Percentiles rank a stretch among this genome's conserved stretches.
phyloP scores from a whole-genome alignment of 371 early-diverging fungal genomes.

The Haplosporangium sp. region DNA sequence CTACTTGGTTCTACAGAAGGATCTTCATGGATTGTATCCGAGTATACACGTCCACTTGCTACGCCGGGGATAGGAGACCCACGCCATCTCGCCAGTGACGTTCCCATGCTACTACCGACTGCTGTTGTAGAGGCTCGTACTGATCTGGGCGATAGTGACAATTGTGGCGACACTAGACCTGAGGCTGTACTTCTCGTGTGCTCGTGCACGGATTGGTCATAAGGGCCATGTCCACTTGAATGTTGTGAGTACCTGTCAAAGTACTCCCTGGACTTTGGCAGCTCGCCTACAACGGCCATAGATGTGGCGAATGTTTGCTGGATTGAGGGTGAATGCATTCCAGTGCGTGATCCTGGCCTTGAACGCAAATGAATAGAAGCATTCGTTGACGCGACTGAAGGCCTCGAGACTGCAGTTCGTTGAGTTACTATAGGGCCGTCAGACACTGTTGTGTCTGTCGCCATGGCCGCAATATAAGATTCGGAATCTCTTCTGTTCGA shows the following conservation, averaged over 20 bases:
- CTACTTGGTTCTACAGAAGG: background rate
- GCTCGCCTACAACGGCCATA: background rate
- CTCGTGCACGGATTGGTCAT: background rate
- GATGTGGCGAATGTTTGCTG: background rate
- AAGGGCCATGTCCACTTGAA: background rate
- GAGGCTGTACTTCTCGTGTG: too few species aligned
- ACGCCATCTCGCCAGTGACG: background rate
- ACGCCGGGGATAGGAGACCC: slow-evolving; percentile 2
- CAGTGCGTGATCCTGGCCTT: background rate
- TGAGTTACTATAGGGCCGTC: background rate
- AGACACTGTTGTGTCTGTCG: background rate
- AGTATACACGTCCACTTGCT: background rate
- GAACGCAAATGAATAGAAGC: background rate
- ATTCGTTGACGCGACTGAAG: background rate
- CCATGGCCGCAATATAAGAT: background rate
- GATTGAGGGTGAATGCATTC: background rate
- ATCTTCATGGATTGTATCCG: too few species aligned
- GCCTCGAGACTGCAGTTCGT: background rate
- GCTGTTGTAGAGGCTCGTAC: too few species aligned
- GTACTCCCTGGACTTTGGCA: background rate
- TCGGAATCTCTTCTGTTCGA: background rate
- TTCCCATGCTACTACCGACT: background rate
- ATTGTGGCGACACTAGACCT: background rate
- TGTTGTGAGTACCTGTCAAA: background rate
- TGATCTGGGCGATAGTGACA: slow-evolving; percentile 4